Conservation (phyloP, 2,329 filamentous ascomycete genomes). For the Arthroderma uncinatum region DNA sequence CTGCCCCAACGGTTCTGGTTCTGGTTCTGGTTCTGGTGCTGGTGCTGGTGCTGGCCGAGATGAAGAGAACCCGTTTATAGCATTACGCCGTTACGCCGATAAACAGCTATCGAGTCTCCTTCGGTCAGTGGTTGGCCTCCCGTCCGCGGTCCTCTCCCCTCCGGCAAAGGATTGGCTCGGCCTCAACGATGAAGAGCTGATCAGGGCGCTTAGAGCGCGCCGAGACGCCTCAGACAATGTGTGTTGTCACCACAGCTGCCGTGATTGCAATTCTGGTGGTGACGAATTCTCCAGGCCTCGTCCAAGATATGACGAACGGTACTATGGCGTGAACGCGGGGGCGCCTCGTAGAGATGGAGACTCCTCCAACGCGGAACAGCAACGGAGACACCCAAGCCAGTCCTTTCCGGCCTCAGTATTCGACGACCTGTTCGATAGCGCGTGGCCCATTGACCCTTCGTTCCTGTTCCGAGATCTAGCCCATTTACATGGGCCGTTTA, state of each 20-base stretch:
- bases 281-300: neutral
- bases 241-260: neutral
- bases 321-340: neutral
- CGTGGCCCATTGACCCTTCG: conserved; percentile 25
- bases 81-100: conserved; percentile 51
- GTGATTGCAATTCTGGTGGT: neutral
- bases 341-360: neutral
- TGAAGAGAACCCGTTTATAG: conserved; percentile 46
- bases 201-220: conserved; percentile 8
- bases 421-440: conserved; percentile 27
- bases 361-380: neutral
- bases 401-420: conserved; percentile 23
- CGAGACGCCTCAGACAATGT: conserved; percentile 5
- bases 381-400: conserved; percentile 3
- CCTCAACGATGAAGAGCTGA: conserved; percentile 25
- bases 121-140: conserved; percentile 40
- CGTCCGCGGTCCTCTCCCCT: conserved; percentile 27
- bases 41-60: neutral
- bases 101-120: conserved; percentile 46
- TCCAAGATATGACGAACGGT: neutral
- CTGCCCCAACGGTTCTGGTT: neutral
- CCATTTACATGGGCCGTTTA: conserved; percentile 21
- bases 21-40: neutral
- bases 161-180: conserved; percentile 27
- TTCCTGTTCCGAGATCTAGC: conserved; percentile 23